Conservation (phyloP, 371 early-diverging fungal species). For the Lichtheimia ornata region DNA sequence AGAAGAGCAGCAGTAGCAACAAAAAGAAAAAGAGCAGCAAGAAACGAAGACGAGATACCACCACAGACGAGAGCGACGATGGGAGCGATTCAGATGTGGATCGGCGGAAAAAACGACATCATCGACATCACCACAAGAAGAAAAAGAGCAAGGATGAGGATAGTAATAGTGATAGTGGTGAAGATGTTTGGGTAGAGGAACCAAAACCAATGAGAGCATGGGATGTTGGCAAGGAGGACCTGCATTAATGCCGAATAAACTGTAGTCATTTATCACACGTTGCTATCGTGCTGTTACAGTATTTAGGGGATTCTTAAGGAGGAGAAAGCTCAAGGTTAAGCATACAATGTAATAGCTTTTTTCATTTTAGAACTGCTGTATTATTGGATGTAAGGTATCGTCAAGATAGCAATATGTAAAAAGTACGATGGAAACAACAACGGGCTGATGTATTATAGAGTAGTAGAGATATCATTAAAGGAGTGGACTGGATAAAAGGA, state of each 20-base stretch:
- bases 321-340: too few relatives aligned
- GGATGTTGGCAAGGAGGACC: conserved; percentile 15
- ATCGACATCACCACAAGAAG: neutral
- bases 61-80: conserved; percentile 1
- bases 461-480: neutral
- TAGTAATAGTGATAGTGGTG: conserved; percentile 1
- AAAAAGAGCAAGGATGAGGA: too few relatives aligned
- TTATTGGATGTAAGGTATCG: neutral
- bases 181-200: conserved; percentile 8
- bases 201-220: conserved; percentile 14
- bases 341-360: too few relatives aligned
- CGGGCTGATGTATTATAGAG: neutral
- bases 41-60: conserved; percentile 8
- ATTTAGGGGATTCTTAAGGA: too few relatives aligned
- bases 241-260: neutral
- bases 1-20: conserved; percentile 13
- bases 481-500: conserved; percentile 1
- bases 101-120: neutral
- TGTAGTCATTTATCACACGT: too few relatives aligned
- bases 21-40: conserved; percentile 13
- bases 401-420: neutral
- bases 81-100: neutral
- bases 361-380: too few relatives aligned
- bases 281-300: too few relatives aligned
- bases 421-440: too few relatives aligned